Base-by-base conservation (phyloP, 768 basidiomycete species). In the Hypholoma sublateritium region DNA sequence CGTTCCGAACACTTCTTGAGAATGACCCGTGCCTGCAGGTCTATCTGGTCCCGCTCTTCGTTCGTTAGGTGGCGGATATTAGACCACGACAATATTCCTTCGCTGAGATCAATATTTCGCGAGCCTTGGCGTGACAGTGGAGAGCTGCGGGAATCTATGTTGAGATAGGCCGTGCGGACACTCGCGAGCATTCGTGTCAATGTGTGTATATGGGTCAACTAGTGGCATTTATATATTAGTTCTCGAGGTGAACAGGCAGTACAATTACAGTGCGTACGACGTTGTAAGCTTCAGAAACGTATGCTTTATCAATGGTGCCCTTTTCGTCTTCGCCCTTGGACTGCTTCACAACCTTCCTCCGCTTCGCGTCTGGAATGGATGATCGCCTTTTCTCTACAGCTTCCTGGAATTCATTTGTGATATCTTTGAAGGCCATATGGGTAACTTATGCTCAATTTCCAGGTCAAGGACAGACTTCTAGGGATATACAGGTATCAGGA, bases 1-100 rank as follows among this genome's bases (percentile, higher is more conserved):
- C 91, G 79, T 61, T 95, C 91, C 32, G 92, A 85, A 74, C 94
- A 97, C 52, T 88, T 83, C 49, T 86, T 82, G 48, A 98, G 77
- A 53, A 97, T 88, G 64, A 93, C 81, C 62, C 90, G 87, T 32
- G 93, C 89, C 68, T 96, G 91, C 58, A 95, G 74, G 78, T 99
- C 97, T 52, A 99, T 91, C 74, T 97, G 93, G 73, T 98, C 95
- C 59, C 95, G 80, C 70, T 99, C 95, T 60, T 92, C 86, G 67
- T 98, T 95, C 8, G 86, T 85, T 5, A 99, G 80, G 65, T 87
- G 76, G 59, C 82, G 84, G 50, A 92, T 76, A 51, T 81, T 80
- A 16, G 79, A 70, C 89, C 88, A 91, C 44, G 78, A 74, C 46
- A 80, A 68, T 51, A 74, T 74, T 21, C 67, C 73, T 37, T 65